Evolutionary conservation across 2,329 filamentous ascomycete species (phyloP).

Genomic region (Fusarium sp.): DNA sequence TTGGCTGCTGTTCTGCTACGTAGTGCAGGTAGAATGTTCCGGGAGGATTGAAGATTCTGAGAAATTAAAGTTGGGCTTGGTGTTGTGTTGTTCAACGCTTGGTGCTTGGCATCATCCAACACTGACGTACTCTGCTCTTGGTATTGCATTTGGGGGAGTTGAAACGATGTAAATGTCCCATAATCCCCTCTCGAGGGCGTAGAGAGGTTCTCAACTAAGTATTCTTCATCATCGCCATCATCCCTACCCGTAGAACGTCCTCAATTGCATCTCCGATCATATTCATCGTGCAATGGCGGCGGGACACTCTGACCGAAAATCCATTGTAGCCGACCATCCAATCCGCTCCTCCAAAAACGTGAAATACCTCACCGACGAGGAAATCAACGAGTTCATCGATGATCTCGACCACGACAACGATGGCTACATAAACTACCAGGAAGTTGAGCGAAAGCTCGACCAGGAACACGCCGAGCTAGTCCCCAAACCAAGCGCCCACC

Average conservation of each 20-base stretch:
- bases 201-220: no score
- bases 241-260: no score
- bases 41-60: not conserved
- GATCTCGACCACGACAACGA: conserved; percentile 66
- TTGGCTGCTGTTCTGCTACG: conserved; percentile 12
- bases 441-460: conserved; percentile 67
- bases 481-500: conserved; percentile 60
- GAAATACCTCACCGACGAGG: conserved; percentile 59
- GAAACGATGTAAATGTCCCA: not conserved
- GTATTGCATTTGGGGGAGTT: not conserved
- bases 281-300: conserved; percentile 9
- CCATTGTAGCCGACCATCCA: conserved; percentile 46
- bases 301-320: conserved; percentile 12
- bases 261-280: no score
- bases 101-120: conserved; percentile 26
- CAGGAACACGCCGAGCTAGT: conserved; percentile 65
- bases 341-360: conserved; percentile 46
- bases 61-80: conserved; percentile 17
- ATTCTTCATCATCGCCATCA: no score
- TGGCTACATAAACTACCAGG: conserved; percentile 64
- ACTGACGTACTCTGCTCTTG: conserved; percentile 23
- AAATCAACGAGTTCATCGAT: conserved; percentile 66
- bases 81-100: conserved; percentile 28
- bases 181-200: not conserved
- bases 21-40: not conserved